These are phyloP conservation scores for Alternaria postmessia DNA, from an alignment of 2,329 filamentous ascomycete genomes.

Conservation along the genomic window DNA sequence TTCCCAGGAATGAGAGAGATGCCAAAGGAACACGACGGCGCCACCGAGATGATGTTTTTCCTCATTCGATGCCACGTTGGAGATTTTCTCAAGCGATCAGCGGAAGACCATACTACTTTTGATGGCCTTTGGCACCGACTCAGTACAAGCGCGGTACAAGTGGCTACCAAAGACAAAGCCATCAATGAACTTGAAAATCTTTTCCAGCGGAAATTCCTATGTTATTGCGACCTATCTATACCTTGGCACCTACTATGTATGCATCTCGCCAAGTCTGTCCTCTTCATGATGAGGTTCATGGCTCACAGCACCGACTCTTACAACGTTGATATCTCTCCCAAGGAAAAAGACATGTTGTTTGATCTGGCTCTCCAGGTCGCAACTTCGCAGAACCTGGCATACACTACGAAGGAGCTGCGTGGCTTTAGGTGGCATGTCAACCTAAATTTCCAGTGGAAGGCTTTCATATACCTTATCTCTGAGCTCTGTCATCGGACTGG, in stretches of 20 bases:
- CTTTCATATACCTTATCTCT: constrained; percentile 59
- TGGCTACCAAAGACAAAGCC: constrained; percentile 39
- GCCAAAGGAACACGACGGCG: constrained; percentile 53
- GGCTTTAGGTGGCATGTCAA: constrained; percentile 59
- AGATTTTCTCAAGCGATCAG: constrained; percentile 45
- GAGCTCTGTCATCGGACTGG: constrained; percentile 39
- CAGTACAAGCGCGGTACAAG: constrained; percentile 28
- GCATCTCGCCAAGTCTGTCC: constrained; percentile 55
- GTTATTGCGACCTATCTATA: constrained; percentile 48
- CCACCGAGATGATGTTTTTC: constrained; percentile 61
- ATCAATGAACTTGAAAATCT: constrained; percentile 54
- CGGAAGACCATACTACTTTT: constrained; percentile 14
- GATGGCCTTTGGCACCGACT: constrained; percentile 37
- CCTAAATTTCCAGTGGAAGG: constrained; percentile 61
- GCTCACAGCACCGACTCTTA: constrained; percentile 57
- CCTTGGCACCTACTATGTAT: constrained; percentile 56
- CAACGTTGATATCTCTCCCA: constrained; percentile 41
- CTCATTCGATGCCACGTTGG: constrained; percentile 55
- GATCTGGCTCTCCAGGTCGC: constrained; percentile 52
- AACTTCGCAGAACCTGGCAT: constrained; percentile 52
- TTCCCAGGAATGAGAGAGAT: constrained; percentile 54
- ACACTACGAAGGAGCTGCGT: constrained; percentile 50
- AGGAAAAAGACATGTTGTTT: constrained; percentile 53
- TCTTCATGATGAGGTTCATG: constrained; percentile 53
- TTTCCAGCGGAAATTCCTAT: constrained; percentile 51